A percentile compares a stretch with the other conserved stretches of the same genome.
These are phyloP conservation scores for Silene conica DNA, from an alignment of 148 eudicot genomes.

Conservation along the genomic window DNA sequence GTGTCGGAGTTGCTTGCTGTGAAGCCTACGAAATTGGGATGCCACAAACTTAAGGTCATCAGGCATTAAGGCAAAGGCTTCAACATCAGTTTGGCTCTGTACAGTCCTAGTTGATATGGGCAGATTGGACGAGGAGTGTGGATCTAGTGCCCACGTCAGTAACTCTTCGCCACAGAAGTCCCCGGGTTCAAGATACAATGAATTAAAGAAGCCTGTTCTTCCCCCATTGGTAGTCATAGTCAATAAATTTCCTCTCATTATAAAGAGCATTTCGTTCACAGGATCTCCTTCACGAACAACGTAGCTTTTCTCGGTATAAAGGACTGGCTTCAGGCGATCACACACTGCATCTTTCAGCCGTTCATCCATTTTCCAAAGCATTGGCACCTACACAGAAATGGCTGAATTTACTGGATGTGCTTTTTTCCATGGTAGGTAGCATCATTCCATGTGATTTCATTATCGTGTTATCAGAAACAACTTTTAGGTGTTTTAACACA, in stretches of 20 bases:
- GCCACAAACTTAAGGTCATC: constrained; percentile 65
- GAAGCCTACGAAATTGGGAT: constrained; percentile 61
- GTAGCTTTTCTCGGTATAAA: constrained; percentile 52
- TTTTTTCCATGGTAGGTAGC: background rate
- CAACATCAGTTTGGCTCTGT: constrained; percentile 49
- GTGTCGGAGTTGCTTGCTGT: constrained; percentile 65
- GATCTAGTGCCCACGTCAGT: constrained; percentile 75
- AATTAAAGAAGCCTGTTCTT: constrained; percentile 63
- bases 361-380: constrained; percentile 64
- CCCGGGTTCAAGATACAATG: constrained; percentile 44
- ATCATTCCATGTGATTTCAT: no score
- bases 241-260: constrained; percentile 53
- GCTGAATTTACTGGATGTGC: background rate
- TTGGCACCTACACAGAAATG: constrained; percentile 49
- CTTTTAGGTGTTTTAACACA: background rate
- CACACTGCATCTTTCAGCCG: constrained; percentile 66
- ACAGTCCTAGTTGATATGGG: constrained; percentile 72
- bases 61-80: constrained; percentile 61
- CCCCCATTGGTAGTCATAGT: constrained; percentile 79
- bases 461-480: no score
- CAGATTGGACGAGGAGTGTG: constrained; percentile 46
- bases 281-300: constrained; percentile 72
- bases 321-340: constrained; percentile 54
- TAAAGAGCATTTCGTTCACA: constrained; percentile 64
- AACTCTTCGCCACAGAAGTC: constrained; percentile 82